phyloP scores from a whole-genome alignment of 2,329 filamentous ascomycete genomes.

The Nannizziopsis barbatae region DNA sequence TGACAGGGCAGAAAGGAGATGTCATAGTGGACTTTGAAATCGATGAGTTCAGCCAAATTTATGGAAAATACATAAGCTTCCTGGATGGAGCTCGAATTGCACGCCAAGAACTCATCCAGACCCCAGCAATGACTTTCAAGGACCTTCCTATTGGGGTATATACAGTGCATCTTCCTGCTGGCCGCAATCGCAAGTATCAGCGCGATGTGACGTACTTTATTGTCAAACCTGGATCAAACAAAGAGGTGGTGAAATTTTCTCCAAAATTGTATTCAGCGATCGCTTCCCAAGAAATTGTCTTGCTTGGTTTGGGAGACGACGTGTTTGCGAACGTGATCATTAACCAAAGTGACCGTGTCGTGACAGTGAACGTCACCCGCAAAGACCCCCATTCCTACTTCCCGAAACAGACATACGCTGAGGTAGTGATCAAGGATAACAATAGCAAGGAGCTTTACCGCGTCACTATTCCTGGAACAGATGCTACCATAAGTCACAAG shows the following conservation, averaged over 20 bases:
- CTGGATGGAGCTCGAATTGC: neutral
- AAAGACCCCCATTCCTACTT: neutral
- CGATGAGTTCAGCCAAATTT: slow-evolving; percentile 3
- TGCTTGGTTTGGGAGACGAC: neutral
- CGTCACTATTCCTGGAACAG: neutral
- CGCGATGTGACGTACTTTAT: neutral
- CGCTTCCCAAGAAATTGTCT: neutral
- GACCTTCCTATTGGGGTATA: neutral
- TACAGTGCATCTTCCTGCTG: neutral
- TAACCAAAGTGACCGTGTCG: neutral
- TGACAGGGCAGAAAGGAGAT: neutral
- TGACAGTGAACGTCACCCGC: neutral
- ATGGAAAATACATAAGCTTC: neutral
- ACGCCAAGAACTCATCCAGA: neutral
- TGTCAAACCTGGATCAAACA: neutral
- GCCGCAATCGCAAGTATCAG: neutral
- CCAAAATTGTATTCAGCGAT: neutral
- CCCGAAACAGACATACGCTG: neutral
- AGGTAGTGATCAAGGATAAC: neutral
- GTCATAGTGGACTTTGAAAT: slow-evolving; percentile 4
- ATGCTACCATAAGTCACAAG: neutral
- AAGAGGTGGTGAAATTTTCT: neutral
- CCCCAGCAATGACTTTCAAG: neutral
- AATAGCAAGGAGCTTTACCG: neutral
- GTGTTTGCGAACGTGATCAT: neutral